Conservation (phyloP, 176 grass and related monocot genomes). For the Secale cereale region DNA sequence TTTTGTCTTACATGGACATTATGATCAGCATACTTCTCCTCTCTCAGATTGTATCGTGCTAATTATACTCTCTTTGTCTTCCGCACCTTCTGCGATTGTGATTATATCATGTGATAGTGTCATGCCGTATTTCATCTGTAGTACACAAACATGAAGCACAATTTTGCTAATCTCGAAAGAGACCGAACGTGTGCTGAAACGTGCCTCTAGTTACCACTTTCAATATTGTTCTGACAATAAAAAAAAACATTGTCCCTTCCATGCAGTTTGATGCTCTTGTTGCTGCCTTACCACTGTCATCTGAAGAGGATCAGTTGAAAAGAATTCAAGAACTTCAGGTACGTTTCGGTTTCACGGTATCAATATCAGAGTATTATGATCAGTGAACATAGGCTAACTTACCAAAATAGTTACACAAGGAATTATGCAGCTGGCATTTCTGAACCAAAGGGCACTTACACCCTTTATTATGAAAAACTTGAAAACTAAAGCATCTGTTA, state of each 20-base stretch:
- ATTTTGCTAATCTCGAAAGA: background rate
- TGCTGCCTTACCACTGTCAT: conserved; percentile 70
- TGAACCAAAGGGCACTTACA: background rate
- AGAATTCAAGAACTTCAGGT: conserved; percentile 85
- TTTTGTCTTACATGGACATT: background rate
- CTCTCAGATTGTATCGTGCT: background rate
- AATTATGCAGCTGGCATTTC: background rate
- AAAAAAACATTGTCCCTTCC: background rate
- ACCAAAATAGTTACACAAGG: background rate
- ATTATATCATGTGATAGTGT: background rate
- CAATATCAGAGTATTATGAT: background rate
- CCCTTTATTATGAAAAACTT: background rate
- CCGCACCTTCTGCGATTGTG: background rate
- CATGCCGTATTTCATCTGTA: background rate
- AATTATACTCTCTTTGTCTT: background rate
- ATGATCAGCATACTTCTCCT: background rate
- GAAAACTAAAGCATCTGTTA: background rate
- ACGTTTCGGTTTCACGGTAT: background rate
- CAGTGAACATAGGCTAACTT: background rate
- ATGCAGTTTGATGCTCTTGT: conserved; percentile 90
- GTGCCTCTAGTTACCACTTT: background rate
- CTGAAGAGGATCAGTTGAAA: conserved; percentile 81
- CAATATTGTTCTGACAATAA: background rate
- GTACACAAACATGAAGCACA: background rate
- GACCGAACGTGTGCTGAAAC: background rate